Base-by-base conservation (phyloP, 371 early-diverging fungal species). In the Fennellomyces sp. region DNA sequence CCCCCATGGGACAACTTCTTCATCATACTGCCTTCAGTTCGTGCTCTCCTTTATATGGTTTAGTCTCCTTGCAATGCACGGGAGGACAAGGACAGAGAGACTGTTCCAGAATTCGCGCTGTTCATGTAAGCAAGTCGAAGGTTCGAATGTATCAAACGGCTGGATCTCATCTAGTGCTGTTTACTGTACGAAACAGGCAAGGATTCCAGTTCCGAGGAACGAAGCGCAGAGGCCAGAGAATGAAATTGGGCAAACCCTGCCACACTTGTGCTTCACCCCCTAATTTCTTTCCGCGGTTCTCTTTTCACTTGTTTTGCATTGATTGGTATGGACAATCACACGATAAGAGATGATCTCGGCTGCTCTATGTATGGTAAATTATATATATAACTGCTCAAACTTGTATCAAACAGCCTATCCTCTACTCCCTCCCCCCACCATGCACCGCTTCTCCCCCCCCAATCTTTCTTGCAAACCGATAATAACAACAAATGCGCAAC, bases 271-370 rank as follows among this genome's bases (percentile, higher is more conserved):
- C 10, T 15, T 17, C 39, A 5, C 39, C 39, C 39, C 35, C 35
- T 33, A 33, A 33, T 6, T 13, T 33, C 35, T 33, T 33, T 33
- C 35, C 35, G 35, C 35, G 35, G 35, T 8, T 33, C 35, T 33
- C 8, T 33, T 33, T 8, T 33, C 35, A 33, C 13, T 33, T 6
- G 8, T 33, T 6, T 8, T 33, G 35, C 35, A n/a, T 39, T 45
- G 45, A 45, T 45, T 45, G 45, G 45, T 2, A 45, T 45, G n/a
- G 5, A 45, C n/a, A 45, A 45, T 45, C 45, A 21, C 45, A 45
- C 17, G 23, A 23, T 17, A n/a, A n/a, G 5, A 27, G 23, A 45
- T 45, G 21, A 45, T 45, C 45, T 45, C 21, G 45, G 10, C 21
- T 8, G 7, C 5, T 17, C 21, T 13, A 33, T 33, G 13, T 13